phyloP scores from a whole-genome alignment of 352 stramenopile genomes.

The Phytophthora parvispora region DNA sequence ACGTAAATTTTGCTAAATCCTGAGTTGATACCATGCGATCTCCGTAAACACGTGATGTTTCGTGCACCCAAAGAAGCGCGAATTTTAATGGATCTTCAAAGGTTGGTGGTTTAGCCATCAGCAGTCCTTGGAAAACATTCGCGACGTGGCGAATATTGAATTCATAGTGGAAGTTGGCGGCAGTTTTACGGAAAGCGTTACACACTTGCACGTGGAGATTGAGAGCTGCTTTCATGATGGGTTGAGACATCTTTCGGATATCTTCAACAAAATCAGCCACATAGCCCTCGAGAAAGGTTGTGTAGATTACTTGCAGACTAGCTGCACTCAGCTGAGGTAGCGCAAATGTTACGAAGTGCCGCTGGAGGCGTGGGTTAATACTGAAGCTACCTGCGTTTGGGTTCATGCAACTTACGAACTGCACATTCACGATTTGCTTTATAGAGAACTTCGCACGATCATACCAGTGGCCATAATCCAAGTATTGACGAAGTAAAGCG shows the following conservation, averaged over 20 bases:
- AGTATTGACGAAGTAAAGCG: constrained; percentile 94
- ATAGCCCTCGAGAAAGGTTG: constrained; percentile 96
- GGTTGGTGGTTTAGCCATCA: constrained; percentile 88
- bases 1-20: constrained; percentile 92
- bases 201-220: constrained; percentile 90
- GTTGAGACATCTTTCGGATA: constrained; percentile 87
- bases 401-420: constrained; percentile 97
- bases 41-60: constrained; percentile 96
- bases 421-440: constrained; percentile 96
- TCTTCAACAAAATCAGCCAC: constrained; percentile 95
- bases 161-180: constrained; percentile 98
- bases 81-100: constrained; percentile 94
- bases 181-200: constrained; percentile 92
- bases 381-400: constrained; percentile 93
- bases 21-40: constrained; percentile 92
- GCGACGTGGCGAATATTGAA: constrained; percentile 97
- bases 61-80: constrained; percentile 96
- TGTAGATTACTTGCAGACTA: constrained; percentile 95
- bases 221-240: constrained; percentile 91
- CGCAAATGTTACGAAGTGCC: constrained; percentile 97
- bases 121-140: constrained; percentile 96
- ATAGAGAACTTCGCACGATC: constrained; percentile 94
- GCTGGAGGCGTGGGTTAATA: constrained; percentile 95
- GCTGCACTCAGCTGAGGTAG: constrained; percentile 87
- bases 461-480: constrained; percentile 97